A percentile compares a stretch with the other conserved stretches of the same genome.
These are phyloP conservation scores for Fusarium sp. DNA, from an alignment of 2,329 filamentous ascomycete genomes.

Conservation along the genomic window DNA sequence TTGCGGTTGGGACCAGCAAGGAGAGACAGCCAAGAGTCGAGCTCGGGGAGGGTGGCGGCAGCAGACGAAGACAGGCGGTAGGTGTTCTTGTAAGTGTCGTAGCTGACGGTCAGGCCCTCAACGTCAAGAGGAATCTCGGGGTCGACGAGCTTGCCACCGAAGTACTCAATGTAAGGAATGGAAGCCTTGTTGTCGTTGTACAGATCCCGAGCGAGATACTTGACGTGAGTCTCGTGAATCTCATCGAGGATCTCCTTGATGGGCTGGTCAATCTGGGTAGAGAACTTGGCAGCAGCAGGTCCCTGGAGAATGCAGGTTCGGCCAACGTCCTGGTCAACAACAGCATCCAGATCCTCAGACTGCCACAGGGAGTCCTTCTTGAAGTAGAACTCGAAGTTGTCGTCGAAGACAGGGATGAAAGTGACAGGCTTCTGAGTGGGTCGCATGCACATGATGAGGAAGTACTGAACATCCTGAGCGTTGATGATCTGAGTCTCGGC, in stretches of 20 bases:
- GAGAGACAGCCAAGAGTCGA: conserved; percentile 87
- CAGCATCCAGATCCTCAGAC: conserved; percentile 95
- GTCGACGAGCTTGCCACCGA: conserved; percentile 87
- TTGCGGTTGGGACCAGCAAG: conserved; percentile 87
- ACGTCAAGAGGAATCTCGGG: conserved; percentile 78
- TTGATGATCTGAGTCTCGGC: conserved; percentile 93
- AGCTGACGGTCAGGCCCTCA: conserved; percentile 85
- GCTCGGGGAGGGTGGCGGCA: conserved; percentile 77
- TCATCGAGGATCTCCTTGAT: conserved; percentile 94
- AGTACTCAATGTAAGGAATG: conserved; percentile 92
- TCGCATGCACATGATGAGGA: conserved; percentile 90
- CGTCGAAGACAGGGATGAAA: conserved; percentile 94
- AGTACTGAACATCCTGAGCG: conserved; percentile 97
- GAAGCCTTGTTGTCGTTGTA: conserved; percentile 78
- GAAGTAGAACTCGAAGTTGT: conserved; percentile 99
- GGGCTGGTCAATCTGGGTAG: conserved; percentile 89
- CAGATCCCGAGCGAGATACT: conserved; percentile 79
- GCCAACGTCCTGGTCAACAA: conserved; percentile 95
- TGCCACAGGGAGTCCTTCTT: conserved; percentile 99
- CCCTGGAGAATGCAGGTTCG: conserved; percentile 97
- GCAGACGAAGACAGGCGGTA: conserved; percentile 85
- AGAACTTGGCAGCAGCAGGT: conserved; percentile 91
- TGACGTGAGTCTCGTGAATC: conserved; percentile 89
- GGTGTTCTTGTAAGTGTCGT: conserved; percentile 80
- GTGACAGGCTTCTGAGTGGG: conserved; percentile 95